Percentiles rank a stretch among this genome's conserved stretches.
These are phyloP conservation scores for Lecanicillium sp. DNA, from an alignment of 2,329 filamentous ascomycete species.

Conservation along the genomic window DNA sequence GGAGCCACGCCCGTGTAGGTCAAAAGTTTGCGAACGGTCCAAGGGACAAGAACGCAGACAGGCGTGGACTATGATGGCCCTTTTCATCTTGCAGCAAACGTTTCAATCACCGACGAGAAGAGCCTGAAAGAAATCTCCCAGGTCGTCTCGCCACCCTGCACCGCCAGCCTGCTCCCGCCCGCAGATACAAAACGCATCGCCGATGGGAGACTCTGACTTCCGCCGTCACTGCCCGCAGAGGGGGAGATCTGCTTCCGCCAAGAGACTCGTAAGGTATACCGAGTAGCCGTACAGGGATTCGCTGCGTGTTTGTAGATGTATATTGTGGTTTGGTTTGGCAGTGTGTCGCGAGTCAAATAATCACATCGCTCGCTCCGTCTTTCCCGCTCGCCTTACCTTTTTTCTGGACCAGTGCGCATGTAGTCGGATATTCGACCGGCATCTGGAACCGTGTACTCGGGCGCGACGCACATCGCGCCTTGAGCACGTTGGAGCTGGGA, in stretches of 20 bases:
- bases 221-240: neutral
- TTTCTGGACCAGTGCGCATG: neutral
- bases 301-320: constrained; percentile 2
- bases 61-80: constrained; percentile 52
- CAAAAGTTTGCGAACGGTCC: constrained; percentile 13
- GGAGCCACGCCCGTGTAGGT: constrained; percentile 46
- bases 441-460: neutral
- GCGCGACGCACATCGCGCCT: too few species aligned
- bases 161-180: constrained; percentile 31
- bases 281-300: constrained; percentile 15
- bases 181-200: constrained; percentile 31
- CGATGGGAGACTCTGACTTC: constrained; percentile 27
- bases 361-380: too few species aligned
- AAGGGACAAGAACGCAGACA: constrained; percentile 23
- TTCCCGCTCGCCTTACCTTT: constrained; percentile 2
- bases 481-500: neutral
- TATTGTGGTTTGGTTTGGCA: neutral
- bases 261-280: constrained; percentile 9
- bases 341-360: constrained; percentile 3
- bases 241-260: neutral
- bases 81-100: constrained; percentile 37
- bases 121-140: neutral
- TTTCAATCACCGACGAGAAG: constrained; percentile 14
- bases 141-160: constrained; percentile 8
- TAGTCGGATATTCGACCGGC: neutral